Conservation (phyloP, 208 protist species). For the Acanthamoeba lenticulata region DNA sequence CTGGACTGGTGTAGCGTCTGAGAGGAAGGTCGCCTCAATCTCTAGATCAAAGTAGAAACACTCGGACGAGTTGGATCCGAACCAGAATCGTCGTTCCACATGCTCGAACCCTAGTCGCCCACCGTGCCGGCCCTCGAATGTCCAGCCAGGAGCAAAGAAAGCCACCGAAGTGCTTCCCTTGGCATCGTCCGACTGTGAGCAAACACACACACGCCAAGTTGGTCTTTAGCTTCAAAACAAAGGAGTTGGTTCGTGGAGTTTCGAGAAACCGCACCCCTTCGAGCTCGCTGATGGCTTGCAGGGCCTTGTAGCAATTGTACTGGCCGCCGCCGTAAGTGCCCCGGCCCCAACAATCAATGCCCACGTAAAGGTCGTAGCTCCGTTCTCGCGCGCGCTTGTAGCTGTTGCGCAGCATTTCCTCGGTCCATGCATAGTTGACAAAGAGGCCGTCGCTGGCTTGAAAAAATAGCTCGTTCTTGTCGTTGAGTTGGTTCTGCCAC, state of each 20-base stretch:
- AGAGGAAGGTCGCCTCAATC: background rate
- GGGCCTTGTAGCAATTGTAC: slow-evolving; percentile 86
- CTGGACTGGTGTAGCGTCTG: too few relatives aligned
- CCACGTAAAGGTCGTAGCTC: slow-evolving; percentile 86
- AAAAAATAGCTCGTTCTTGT: slow-evolving; percentile 90
- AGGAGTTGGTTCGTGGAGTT: too few relatives aligned
- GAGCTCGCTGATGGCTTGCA: slow-evolving; percentile 62
- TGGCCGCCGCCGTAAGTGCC: slow-evolving; percentile 86
- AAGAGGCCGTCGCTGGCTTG: slow-evolving; percentile 90
- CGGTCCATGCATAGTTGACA: slow-evolving; percentile 87
- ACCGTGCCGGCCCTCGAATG: slow-evolving; percentile 82
- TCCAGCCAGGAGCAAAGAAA: slow-evolving; percentile 92
- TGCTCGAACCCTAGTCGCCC: slow-evolving; percentile 12
- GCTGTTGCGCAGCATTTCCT: background rate
- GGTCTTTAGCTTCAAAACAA: too few relatives aligned
- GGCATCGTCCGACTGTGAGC: too few relatives aligned
- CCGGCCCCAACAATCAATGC: slow-evolving; percentile 92
- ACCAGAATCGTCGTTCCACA: slow-evolving; percentile 53
- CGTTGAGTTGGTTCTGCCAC: slow-evolving; percentile 91
- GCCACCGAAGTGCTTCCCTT: slow-evolving; percentile 84
- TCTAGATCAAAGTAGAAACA: background rate
- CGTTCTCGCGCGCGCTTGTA: slow-evolving; percentile 36
- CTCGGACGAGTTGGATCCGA: slow-evolving; percentile 30
- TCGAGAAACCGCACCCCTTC: background rate
- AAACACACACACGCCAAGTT: too few relatives aligned